Conservation (phyloP, 2,329 filamentous ascomycete species). For the Fusarium dlaminii region DNA sequence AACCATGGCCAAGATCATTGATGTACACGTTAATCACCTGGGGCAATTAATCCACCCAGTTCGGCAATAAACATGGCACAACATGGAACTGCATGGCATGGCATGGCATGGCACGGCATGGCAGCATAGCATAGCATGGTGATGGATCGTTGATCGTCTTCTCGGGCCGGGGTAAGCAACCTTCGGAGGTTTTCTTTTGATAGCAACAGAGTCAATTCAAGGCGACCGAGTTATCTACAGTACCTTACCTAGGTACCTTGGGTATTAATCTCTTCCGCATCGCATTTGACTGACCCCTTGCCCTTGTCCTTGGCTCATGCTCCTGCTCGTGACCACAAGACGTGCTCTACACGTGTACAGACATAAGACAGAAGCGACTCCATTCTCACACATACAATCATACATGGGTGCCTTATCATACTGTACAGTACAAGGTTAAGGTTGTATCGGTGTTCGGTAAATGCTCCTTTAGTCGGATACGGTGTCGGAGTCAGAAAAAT, state of each 20-base stretch:
- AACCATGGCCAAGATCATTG: not conserved
- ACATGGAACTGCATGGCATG: not conserved
- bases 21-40: conserved; percentile 16
- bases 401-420: conserved; percentile 19
- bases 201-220: not conserved
- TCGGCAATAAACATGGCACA: conserved; percentile 6
- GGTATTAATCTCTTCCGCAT: conserved; percentile 6
- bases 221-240: not conserved
- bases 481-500: conserved; percentile 1
- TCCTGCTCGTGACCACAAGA: conserved; percentile 9
- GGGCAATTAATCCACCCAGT: conserved; percentile 21
- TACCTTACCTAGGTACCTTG: not conserved
- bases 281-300: not conserved
- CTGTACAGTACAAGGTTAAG: not conserved
- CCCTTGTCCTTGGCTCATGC: not conserved
- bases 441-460: conserved; percentile 4
- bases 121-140: conserved; percentile 1
- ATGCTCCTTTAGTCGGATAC: not conserved
- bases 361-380: conserved; percentile 2
- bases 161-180: conserved; percentile 20
- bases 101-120: not conserved
- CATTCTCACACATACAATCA: conserved; percentile 5
- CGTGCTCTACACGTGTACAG: conserved; percentile 20
- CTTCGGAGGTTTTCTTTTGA: conserved; percentile 34
- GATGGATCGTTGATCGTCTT: conserved; percentile 26